These are phyloP conservation scores for Botrytis elliptica DNA, from an alignment of 2,329 filamentous ascomycete species.

Conservation along the genomic window DNA sequence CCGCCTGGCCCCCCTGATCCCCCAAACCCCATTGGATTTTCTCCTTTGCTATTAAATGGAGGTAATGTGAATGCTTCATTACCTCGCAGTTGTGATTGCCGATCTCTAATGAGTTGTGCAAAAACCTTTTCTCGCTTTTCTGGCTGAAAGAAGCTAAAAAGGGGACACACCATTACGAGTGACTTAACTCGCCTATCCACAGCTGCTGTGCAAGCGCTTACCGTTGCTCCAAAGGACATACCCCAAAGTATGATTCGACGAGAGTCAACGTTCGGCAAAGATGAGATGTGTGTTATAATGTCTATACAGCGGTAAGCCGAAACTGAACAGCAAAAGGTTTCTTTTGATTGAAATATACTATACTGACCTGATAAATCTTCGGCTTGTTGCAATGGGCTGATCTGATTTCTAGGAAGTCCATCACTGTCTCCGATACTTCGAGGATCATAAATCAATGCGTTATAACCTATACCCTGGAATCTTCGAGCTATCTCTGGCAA, in stretches of 20 bases:
- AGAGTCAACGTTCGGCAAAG: neutral
- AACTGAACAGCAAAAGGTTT: neutral
- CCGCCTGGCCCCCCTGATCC: neutral
- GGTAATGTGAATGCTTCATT: neutral
- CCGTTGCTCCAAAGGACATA: neutral
- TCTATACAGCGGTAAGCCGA: neutral
- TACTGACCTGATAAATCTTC: slow-evolving; percentile 31
- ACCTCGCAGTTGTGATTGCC: slow-evolving; percentile 3
- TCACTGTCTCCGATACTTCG: slow-evolving; percentile 40
- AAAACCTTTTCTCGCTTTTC: neutral
- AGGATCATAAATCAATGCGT: slow-evolving; percentile 41
- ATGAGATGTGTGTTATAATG: neutral
- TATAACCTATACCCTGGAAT: slow-evolving; percentile 37
- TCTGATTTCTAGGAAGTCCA: slow-evolving; percentile 37
- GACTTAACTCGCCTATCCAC: slow-evolving; percentile 42
- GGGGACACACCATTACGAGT: slow-evolving; percentile 36
- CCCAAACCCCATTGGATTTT: neutral
- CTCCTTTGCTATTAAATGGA: neutral
- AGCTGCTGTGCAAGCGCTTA: slow-evolving; percentile 41
- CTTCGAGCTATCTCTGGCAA: slow-evolving; percentile 22
- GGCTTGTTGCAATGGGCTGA: slow-evolving; percentile 37
- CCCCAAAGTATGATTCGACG: neutral
- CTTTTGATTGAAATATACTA: neutral
- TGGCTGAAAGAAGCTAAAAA: neutral
- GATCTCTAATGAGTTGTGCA: slow-evolving; percentile 4